Percentiles rank a stretch among this genome's conserved stretches.
Evolutionary conservation across 495 filamentous ascomycete genomes (phyloP).

Genomic region (Paragyromitra xinjiangensis): DNA sequence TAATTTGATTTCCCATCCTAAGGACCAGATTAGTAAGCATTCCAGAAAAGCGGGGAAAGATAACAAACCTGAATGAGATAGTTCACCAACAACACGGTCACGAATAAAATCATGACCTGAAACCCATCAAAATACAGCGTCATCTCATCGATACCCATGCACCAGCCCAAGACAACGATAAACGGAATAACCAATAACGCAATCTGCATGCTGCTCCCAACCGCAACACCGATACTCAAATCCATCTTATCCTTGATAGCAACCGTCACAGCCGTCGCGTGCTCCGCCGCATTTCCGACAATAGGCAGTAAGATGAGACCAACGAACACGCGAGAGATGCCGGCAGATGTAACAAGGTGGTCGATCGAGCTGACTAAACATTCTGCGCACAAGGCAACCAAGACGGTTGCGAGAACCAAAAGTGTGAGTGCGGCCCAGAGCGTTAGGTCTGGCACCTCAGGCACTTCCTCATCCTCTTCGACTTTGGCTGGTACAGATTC

Average conservation of each 20-base stretch:
- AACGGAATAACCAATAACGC: constrained; percentile 80
- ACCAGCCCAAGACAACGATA: constrained; percentile 82
- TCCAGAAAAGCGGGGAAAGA: constrained; percentile 46
- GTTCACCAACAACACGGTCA: constrained; percentile 80
- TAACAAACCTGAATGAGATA: constrained; percentile 70
- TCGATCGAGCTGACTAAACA: constrained; percentile 86
- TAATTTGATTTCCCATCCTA: constrained; percentile 68
- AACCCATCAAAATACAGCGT: constrained; percentile 82
- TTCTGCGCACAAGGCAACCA: constrained; percentile 89
- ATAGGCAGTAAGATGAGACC: constrained; percentile 88
- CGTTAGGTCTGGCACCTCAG: constrained; percentile 75
- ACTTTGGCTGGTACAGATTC: constrained; percentile 54
- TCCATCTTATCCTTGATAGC: constrained; percentile 93
- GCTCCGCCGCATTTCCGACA: constrained; percentile 87
- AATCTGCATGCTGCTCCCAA: constrained; percentile 89
- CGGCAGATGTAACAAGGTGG: constrained; percentile 67
- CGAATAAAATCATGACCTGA: constrained; percentile 81
- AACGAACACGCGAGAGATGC: constrained; percentile 77
- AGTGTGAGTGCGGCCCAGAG: constrained; percentile 74
- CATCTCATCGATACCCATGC: constrained; percentile 73
- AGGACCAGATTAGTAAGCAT: constrained; percentile 13
- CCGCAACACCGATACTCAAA: constrained; percentile 81
- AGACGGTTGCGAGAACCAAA: constrained; percentile 73
- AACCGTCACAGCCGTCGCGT: constrained; percentile 85
- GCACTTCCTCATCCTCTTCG: constrained; percentile 68